Evolutionary conservation across 257 asterid species (phyloP).

Genomic region (Solanum verrucosum): DNA sequence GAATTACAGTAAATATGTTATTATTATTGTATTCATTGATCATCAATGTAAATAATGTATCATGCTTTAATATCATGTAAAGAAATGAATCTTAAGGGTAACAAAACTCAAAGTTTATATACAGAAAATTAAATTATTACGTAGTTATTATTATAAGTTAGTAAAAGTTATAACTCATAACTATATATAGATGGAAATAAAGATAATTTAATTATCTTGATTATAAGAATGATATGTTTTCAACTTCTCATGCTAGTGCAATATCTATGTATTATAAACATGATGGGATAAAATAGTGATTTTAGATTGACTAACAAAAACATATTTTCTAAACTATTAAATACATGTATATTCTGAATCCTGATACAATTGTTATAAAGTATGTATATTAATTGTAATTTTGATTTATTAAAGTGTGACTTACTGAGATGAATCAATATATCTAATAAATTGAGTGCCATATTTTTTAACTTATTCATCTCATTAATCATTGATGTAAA

Average conservation of each 20-base stretch:
- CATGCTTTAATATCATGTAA: no score
- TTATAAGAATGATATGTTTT: background rate
- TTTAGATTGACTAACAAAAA: background rate
- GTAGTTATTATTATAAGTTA: background rate
- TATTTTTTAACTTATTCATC: background rate
- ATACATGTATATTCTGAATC: background rate
- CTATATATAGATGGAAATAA: background rate
- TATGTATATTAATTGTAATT: background rate
- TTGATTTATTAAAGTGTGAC: background rate
- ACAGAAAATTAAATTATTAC: background rate
- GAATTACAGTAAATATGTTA: no score
- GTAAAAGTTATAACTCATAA: background rate
- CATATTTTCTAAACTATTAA: background rate
- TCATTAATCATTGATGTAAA: fast-evolving
- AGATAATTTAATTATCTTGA: background rate
- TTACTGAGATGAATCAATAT: background rate
- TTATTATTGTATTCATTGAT: no score
- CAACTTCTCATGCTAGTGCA: background rate
- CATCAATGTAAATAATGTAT: background rate
- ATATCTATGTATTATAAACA: background rate
- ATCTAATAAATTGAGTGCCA: no score
- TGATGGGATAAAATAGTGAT: background rate
- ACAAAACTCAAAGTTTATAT: fast-evolving
- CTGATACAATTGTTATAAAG: background rate
- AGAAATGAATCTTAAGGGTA: no score